Evolutionary conservation across 805 yeast species (phyloP), one percentile per base, ranked within the genome.

Genomic region (Nakazawaea laoshanensis): DNA sequence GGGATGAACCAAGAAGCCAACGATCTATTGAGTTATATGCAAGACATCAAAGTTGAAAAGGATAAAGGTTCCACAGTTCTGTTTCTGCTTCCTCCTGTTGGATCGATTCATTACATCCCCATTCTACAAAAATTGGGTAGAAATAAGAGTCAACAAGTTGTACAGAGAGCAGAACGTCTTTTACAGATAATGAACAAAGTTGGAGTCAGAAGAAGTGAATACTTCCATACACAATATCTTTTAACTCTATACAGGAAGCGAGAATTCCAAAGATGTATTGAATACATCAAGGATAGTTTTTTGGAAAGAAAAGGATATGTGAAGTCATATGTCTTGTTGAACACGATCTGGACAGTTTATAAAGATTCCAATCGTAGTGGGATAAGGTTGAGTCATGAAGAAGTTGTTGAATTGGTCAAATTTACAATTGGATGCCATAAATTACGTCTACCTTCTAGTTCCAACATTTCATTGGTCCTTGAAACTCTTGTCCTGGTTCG

Each of bases 321-420:
- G 11, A 18, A 19, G n/a, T 26, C 32, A 3, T 19, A n/a, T 12
- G 15, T 23, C 10, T 31, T 36, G 19, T 27, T 31, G 24, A 31
- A 36, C 15, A 36, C 32, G 10, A 19, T 36, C 5, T 36, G 39
- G 39, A 27, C 18, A n/a, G 28, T 36, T 27, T 31, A 36, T 12
- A 27, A 35, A 15, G 39, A 36, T 18, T 13, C 30, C 5, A 31
- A 36, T 24, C 22, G 39, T n/a, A 18, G 18, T n/a, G 33, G 30
- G 16, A 25, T 30, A 7, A 25, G 29, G 13, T n/a, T 30, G 12
- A 22, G 11, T 11, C 7, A 13, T 7, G 17, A 12, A 6, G 38
- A 35, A 10, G 12, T 35, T 20, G 7, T 22, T 12, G 14, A 30
- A 7, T 35, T 35, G 28, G 15, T 26, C 12, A 10, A 13, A 4